Conservation (phyloP, 1,284 basidiomycete species). For the Takashimella tepidaria region DNA sequence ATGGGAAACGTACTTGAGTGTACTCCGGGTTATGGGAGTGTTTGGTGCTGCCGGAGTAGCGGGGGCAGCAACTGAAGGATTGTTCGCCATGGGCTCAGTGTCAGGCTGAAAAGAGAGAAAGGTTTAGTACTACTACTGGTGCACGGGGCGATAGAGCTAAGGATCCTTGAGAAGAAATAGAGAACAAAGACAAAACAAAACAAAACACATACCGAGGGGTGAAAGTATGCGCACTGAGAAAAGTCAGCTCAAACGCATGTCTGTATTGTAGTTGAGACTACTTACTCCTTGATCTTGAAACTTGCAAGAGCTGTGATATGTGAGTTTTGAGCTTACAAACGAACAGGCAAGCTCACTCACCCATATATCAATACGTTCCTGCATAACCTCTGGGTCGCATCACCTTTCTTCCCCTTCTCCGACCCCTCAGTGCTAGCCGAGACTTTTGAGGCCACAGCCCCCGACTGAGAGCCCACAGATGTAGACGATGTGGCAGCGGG, state of each 20-base stretch:
- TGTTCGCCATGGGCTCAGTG: conserved; percentile 1
- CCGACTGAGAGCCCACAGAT: not conserved
- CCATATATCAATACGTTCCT: conserved; percentile 83
- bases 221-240: conserved; percentile 63
- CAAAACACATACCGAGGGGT: conserved; percentile 59
- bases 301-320: conserved; percentile 62
- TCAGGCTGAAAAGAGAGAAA: not conserved
- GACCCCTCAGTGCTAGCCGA: conserved; percentile 12
- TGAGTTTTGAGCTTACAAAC: conserved; percentile 3
- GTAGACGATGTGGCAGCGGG: no score
- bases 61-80: not conserved
- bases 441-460: conserved; percentile 3
- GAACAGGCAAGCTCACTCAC: conserved; percentile 48
- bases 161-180: no score
- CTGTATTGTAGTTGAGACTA: conserved; percentile 3
- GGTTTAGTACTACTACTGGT: no score
- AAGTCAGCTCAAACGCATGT: no score
- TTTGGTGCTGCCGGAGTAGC: conserved; percentile 7
- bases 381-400: conserved; percentile 63
- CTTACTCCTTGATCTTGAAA: conserved; percentile 69
- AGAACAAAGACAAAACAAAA: no score
- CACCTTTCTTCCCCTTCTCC: conserved; percentile 19
- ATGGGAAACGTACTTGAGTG: conserved; percentile 10
- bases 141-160: no score
- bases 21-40: not conserved